phyloP scores from a whole-genome alignment of 2,329 filamentous ascomycete genomes.

The Pseudocercospora eumusae region DNA sequence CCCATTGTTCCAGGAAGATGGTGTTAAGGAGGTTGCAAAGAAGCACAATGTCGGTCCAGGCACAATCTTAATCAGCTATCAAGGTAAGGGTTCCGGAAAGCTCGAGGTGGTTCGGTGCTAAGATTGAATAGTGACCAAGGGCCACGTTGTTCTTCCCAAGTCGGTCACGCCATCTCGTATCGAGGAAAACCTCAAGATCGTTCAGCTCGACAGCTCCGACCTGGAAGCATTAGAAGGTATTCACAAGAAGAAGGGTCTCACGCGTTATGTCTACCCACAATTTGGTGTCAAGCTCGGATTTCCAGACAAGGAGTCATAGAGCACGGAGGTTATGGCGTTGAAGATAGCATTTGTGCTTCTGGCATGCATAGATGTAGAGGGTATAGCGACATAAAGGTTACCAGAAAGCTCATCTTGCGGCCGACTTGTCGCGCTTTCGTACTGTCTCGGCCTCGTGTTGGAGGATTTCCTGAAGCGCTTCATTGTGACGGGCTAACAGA shows the following conservation, averaged over 20 bases:
- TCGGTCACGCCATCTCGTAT: constrained; percentile 62
- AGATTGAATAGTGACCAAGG: constrained; percentile 59
- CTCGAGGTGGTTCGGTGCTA: constrained; percentile 5
- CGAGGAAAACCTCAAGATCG: constrained; percentile 67
- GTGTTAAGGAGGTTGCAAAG: constrained; percentile 51
- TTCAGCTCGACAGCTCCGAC: constrained; percentile 66
- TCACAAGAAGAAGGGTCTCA: constrained; percentile 51
- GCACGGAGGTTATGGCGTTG: not conserved
- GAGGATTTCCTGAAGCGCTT: constrained; percentile 77
- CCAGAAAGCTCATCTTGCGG: constrained; percentile 7
- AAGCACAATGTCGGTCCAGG: constrained; percentile 53
- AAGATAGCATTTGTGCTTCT: not conserved
- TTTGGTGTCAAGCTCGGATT: constrained; percentile 54
- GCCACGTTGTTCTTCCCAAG: constrained; percentile 66
- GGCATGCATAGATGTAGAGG: constrained; percentile 3
- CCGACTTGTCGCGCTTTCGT: constrained; percentile 25
- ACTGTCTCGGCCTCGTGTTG: constrained; percentile 63
- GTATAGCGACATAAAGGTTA: constrained; percentile 1
- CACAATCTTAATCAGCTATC: constrained; percentile 69
- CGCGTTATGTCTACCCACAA: constrained; percentile 51
- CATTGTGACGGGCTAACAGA: constrained; percentile 81
- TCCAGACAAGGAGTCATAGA: constrained; percentile 47
- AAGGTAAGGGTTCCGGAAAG: constrained; percentile 55
- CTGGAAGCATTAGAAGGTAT: constrained; percentile 53
- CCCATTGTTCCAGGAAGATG: constrained; percentile 52